Base-by-base conservation (phyloP, 1,284 basidiomycete species). In the Ceratobasidium sp. region DNA sequence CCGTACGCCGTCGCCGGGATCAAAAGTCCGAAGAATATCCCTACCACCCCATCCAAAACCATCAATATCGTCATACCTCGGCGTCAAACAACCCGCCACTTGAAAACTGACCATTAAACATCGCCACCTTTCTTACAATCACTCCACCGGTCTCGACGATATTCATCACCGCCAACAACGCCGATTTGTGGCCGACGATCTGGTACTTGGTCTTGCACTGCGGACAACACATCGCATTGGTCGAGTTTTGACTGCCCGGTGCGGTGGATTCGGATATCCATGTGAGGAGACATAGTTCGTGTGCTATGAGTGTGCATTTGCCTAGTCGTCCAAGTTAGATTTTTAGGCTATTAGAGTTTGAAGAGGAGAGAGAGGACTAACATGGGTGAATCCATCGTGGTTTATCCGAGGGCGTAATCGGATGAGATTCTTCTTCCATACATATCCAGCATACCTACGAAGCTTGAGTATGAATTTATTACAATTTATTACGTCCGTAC, bases 211-310 rank as follows among this genome's bases (percentile, higher is more conserved):
- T 67, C 40, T 76, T 76, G 40, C 73, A 76, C 40, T 76, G 73
- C 20, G 73, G 73, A 28, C 73, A 76, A 33, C 51, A 56, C 51
- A 64, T 64, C 10, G 73, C 73, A 42, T 76, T 76, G 23, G 63
- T 46, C n/a, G 73, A 39, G 44, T 51, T 76, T 55, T 51, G 63
- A 15, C 61, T 63, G 20, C 73, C 73, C 0, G 73, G 73, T n/a
- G 49, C 73, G 10, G 73, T 76, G 33, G 73, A 76, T 63, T 76
- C 73, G n/a, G 73, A 76, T 61, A 76, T 76, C 73, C 73, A 76
- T 23, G 73, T 76, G n/a, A 76, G 51, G 7, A 76, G 63, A 46
- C 73, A 76, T 44, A 76, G 46, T 44, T 76, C 73, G 39, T 76
- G 73, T 18, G 73, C 73, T 0, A 76, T 40, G 23, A 76, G 63